Evolutionary conservation across 257 asterid species (phyloP), one percentile per base, ranked within the genome.

Genomic region (Avicennia marina): DNA sequence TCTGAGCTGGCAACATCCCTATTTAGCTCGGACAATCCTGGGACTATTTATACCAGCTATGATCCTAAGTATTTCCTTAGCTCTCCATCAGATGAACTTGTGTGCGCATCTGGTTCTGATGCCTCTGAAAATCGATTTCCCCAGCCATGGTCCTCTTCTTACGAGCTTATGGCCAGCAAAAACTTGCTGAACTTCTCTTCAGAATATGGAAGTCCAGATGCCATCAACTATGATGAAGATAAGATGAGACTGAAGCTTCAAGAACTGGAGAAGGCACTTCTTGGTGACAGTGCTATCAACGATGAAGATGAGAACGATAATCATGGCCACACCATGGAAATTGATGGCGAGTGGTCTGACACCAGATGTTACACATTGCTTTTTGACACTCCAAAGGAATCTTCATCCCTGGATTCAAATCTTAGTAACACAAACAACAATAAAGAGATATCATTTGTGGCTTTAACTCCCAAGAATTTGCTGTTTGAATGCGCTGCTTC

Each of bases 231-330:
- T 11, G 80, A 83, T 60, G 86, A 75, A 57, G 87, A 79, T 24
- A 67, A 57, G 72, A 65, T 91, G 77, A 80, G 78, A 26, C 55
- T 78, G 19, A 91, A 91, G 83, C 73, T 91, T 26, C 85, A 78
- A 74, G 98, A 91, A 80, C 81, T 91, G 13, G 98, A 91, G 74
- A 65, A 76, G 63, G 98, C 69, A 7, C 98, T 91, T 60, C 81
- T 78, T 36, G 88, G 78, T 53, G 95, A 82, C 54, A 66, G 65
- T 43, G 40, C 48, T 46, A 33, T 21, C 40, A 51, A 71, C 22
- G 39, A 43, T 20, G 71, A 66, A 13, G 75, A 56, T n/a, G n/a
- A n/a, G n/a, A 1, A 60, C 42, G n/a, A n/a, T 27, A 66, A 54
- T 41, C 16, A 44, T 21, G 44, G 19, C 54, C 49, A 42, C 49